Evolutionary conservation across 192 early-diverging fungal genomes (phyloP).

Genomic region (Coemansia sp.): DNA sequence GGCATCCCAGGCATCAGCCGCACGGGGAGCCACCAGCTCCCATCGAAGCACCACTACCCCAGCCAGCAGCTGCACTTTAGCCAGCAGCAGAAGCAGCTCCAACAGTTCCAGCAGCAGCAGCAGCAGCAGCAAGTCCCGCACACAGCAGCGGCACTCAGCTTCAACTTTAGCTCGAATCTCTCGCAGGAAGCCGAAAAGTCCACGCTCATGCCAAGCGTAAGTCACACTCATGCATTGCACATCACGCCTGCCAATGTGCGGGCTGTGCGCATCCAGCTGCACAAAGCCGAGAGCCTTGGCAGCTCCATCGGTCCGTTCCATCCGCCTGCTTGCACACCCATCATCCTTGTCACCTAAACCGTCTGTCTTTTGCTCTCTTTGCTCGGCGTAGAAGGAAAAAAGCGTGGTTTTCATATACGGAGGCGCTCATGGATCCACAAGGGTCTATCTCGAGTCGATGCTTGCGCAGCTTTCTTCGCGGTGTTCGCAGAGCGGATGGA

Average conservation of each 20-base stretch:
- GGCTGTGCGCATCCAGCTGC: not conserved
- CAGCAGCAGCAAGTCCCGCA: slow-evolving; percentile 7
- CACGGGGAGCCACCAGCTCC: slow-evolving; percentile 18
- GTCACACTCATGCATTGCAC: slow-evolving; percentile 5
- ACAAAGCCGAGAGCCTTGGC: too few species aligned
- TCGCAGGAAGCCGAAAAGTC: slow-evolving; percentile 11
- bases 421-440: slow-evolving; percentile 16
- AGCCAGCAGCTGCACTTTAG: slow-evolving; percentile 1
- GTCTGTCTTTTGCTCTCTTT: too few species aligned
- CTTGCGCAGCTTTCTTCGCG: slow-evolving; percentile 25
- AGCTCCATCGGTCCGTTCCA: too few species aligned
- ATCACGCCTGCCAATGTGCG: too few species aligned
- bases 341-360: too few species aligned
- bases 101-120: too few species aligned
- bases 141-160: slow-evolving; percentile 10
- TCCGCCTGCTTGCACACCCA: too few species aligned
- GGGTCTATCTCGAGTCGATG: slow-evolving; percentile 46
- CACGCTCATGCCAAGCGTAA: slow-evolving; percentile 20
- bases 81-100: slow-evolving; percentile 6
- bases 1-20: slow-evolving; percentile 15
- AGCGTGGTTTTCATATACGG: slow-evolving; percentile 31
- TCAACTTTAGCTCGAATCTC: slow-evolving; percentile 25
- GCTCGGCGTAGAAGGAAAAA: slow-evolving; percentile 26
- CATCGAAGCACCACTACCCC: not conserved
- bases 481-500: slow-evolving; percentile 15